Evolutionary conservation across 495 filamentous ascomycete genomes (phyloP), one percentile per base, ranked within the genome.

Genomic region (Corynascus novoguineensis): DNA sequence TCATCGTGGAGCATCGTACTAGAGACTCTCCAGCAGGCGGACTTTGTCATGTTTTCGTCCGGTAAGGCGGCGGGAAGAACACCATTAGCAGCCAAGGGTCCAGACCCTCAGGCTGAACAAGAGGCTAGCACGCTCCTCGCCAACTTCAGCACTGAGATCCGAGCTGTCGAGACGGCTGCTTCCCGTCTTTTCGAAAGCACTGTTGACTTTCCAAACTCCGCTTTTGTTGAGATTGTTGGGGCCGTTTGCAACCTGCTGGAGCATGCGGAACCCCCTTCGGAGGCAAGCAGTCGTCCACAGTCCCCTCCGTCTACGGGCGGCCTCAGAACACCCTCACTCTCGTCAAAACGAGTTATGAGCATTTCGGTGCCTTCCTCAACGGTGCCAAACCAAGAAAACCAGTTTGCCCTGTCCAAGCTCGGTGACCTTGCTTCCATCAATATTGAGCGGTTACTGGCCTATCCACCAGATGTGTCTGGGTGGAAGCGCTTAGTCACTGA

Each of bases 1-100:
- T 77, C 78, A 17, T 88, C 92, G 24, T 97, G 92, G 90, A 83
- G 83, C 1, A 97, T 98, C 53, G 73, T 97, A 19, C 75, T 97
- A 2, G 92, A 96, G 60, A 95, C 90, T 0, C 75, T 97, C 5
- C 88, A 95, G 62, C 87, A 96, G 67, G 92, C 91, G 7, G 92
- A 96, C 64, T 81, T 92, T 46, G 81, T 97, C 14, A 78, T 96
- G 49, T 88, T 87, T 48, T 76, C 80, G 15, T 77, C 75, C 25
- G 73, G 75, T 4, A 81, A 79, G 59, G 61, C 75, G 2, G 68
- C 75, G 4, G 75, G 77, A 3, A 73, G 68, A 55, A 76, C 76
- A 14, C 73, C 75, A 10, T 50, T 73, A 19, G 74, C 73, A 3
- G 63, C 69, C 32, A 77, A 71, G 50, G 68, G 64, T 6, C 66